A percentile compares a stretch with the other conserved stretches of the same genome.
Evolutionary conservation across 208 protist species (phyloP).

Genomic region (Acanthamoeba healyi): DNA sequence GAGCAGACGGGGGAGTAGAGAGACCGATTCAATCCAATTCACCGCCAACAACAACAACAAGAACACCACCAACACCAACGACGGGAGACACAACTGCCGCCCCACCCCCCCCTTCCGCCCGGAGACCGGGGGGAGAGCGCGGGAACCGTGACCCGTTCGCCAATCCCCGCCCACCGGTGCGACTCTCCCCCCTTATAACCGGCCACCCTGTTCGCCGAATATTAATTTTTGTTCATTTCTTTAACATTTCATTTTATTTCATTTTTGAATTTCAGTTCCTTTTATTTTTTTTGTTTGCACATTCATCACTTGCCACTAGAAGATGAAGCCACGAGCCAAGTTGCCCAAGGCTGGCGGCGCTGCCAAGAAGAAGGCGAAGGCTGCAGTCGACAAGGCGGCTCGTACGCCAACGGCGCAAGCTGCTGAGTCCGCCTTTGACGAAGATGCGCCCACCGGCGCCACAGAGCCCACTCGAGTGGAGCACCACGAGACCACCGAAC

Average conservation of each 20-base stretch:
- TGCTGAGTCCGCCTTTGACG: background rate
- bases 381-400: background rate
- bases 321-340: constrained; percentile 4
- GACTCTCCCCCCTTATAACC: too few species aligned
- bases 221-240: too few species aligned
- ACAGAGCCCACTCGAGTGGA: background rate
- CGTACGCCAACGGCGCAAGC: background rate
- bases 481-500: background rate
- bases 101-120: background rate
- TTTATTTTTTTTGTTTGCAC: background rate
- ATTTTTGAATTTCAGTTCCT: background rate
- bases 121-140: too few species aligned
- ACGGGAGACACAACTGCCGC: background rate
- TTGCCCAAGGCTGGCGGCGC: background rate
- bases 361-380: background rate
- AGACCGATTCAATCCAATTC: background rate
- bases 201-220: too few species aligned
- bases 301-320: background rate
- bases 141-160: too few species aligned
- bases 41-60: background rate
- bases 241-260: too few species aligned
- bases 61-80: background rate
- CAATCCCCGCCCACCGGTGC: too few species aligned
- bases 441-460: background rate
- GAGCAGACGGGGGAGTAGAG: background rate